Evolutionary conservation across 1,284 basidiomycete species (phyloP), one percentile per base, ranked within the genome.

Genomic region (Paramarasmius palmivorus): DNA sequence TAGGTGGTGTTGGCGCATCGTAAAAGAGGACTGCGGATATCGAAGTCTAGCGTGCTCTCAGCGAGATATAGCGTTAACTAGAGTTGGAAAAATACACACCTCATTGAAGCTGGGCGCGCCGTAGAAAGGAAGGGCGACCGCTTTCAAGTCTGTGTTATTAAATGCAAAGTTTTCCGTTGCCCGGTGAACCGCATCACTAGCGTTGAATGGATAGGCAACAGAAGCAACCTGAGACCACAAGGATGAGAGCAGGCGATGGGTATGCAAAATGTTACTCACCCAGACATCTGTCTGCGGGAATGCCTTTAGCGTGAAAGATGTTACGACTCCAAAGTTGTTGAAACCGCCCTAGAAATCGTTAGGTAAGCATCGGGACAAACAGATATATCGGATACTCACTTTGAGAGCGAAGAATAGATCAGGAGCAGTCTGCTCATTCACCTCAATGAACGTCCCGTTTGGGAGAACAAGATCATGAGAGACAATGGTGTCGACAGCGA

Each of bases 371-470:
- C 22, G 25, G 7, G n/a, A n/a, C 48, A 37, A 57, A 2, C 49
- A 68, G 70, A 40, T 19, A 9, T n/a, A 6, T 23, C 17, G 6
- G 48, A 32, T 6, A 32, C 29, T 32, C 29, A 32, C 29, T 12
- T 59, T 68, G 9, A 74, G 60, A 20, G 61, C 71, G 42, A 68
- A 73, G 61, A 70, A 73, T 1, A 74, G 57, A 40, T 71, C 68
- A 4, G 64, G 58, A 42, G 65, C 59, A 0, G 62, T 61, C 1
- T 55, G 48, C 10, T 66, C 61, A 1, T 67, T 69, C 17, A 70
- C 63, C 23, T 60, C 58, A 4, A 55, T 57, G 12, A 65, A 58
- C 1, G 61, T 65, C 2, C 73, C 74, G 55, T 68, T 68, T 2
- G 75, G 72, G 20, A 68, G 53, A 1, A 73, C 70, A 4, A 76